Evolutionary conservation across 352 stramenopile genomes (phyloP), one percentile per base, ranked within the genome.

Genomic region (Lagenidium giganteum): DNA sequence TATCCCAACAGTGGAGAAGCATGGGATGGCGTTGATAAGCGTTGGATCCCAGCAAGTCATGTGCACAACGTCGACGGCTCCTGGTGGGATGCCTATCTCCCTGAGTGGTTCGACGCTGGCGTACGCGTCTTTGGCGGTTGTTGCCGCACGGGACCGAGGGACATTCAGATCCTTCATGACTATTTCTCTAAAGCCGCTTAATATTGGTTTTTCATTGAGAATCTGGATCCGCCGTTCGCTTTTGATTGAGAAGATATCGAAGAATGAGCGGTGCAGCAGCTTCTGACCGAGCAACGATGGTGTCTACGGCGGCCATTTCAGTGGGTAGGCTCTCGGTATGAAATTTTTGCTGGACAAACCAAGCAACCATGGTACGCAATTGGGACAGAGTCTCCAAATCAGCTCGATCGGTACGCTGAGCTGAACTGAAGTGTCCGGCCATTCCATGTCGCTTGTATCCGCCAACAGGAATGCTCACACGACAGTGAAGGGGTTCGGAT

Each of bases 1-100:
- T 96, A 95, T 49, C 83, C 83, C 16, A 96, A 96, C 61, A 88
- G 77, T 30, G 85, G 85, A 9, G 82, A 96, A 54, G 63, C 49
- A 3, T 96, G 78, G 77, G 74, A 95, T 31, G 73, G 64, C 34
- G 48, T 77, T 16, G 66, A 73, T 39, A 90, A 88, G 43, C 50
- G 64, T 38, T 96, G 83, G 83, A 54, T 90, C 7, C 65, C 69
- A 11, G 67, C 57, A 18, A 63, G 63, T 20, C 35, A 42, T 11
- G 42, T 38, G 2, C 51, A 69, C 18, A 65, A 38, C 13, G 50
- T 41, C 9, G 64, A 61, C 17, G 64, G 54, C 9, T 50, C 53
- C 28, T 77, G 70, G 1, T 91, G 81, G 71, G 61, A 79, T 22
- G 52, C 65, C 25, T 82, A 64, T 17, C 32, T 75, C 8, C 62